Evolutionary conservation across 257 asterid species (phyloP), one percentile per base, ranked within the genome.

Genomic region (Solanum piurae): DNA sequence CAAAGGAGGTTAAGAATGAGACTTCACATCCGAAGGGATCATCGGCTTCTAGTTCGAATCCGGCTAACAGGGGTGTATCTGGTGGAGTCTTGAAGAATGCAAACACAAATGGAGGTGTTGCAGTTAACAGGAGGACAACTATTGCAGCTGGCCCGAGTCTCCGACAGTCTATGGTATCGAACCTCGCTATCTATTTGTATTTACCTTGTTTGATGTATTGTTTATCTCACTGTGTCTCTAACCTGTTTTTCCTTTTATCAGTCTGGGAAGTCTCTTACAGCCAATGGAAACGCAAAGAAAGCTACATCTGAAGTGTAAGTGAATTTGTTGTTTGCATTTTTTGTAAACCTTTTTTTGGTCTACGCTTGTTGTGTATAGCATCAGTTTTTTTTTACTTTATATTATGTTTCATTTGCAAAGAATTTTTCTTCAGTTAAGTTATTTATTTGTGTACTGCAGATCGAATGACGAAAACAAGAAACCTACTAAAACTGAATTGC

Each of bases 271-370:
- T 38, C 92, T 87, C 79, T 86, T 88, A 72, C 92, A 25, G 77
- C 89, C 6, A 89, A 88, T 90, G 97, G 89, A 87, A 84, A 42
- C 34, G 84, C 44, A 37, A 88, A 83, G n/a, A 87, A 85, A 55
- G 87, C 91, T 29, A 80, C 88, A 55, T 23, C 89, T 86, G 93
- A 92, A 87, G 91, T 12, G 98, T 95, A 89, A 76, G 98, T 92
- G 72, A 27, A 4, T 52, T 31, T 38, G 44, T 12, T 68, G 38
- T 11, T 69, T 55, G 64, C 64, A 18, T 64, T 25, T 64, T 64
- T 64, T n/a, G 11, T 60, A 23, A 58, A 58, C 5, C 3, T 36
- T 11, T 75, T 37, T 37, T 38, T 40, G 60, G 25, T 42, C 64
- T 77, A 40, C 0, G 5, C 25, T 77, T 42, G 55, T 12, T 11